A percentile compares a stretch with the other conserved stretches of the same genome.
These are phyloP conservation scores for Paracoccidioides lutzii DNA, from an alignment of 2,329 filamentous ascomycete genomes.

Conservation along the genomic window DNA sequence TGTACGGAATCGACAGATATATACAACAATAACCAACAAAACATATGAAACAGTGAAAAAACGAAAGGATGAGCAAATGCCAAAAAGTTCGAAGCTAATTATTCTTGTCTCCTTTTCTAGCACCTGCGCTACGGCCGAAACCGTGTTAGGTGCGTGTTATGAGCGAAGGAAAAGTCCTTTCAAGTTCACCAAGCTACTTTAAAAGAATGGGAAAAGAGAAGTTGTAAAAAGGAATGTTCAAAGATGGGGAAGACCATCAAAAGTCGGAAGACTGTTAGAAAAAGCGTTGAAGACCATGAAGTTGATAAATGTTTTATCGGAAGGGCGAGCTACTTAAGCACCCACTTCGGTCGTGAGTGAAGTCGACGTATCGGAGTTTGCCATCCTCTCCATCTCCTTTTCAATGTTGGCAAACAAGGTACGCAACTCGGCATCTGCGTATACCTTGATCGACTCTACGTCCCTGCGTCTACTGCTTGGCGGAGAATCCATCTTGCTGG, in stretches of 20 bases:
- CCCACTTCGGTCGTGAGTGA: neutral
- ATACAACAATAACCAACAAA: neutral
- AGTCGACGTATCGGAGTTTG: slow-evolving; percentile 13
- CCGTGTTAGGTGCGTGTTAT: too few relatives aligned
- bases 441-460: slow-evolving; percentile 55
- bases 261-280: neutral
- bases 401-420: slow-evolving; percentile 55
- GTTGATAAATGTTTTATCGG: neutral
- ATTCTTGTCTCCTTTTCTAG: too few relatives aligned
- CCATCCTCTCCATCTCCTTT: slow-evolving; percentile 41
- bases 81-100: too few relatives aligned
- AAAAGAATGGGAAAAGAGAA: neutral
- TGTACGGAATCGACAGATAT: neutral
- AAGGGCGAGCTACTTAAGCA: neutral
- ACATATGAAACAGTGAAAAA: neutral
- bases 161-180: too few relatives aligned
- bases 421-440: slow-evolving; percentile 55
- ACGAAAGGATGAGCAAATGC: too few relatives aligned
- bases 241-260: neutral
- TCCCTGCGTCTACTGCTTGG: slow-evolving; percentile 25
- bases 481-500: slow-evolving; percentile 34
- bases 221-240: neutral
- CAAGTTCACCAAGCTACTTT: too few relatives aligned
- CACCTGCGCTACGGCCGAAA: too few relatives aligned
- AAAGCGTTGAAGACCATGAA: neutral